Base-by-base conservation (phyloP, 768 basidiomycete species). In the Tephrocybe sp. region DNA sequence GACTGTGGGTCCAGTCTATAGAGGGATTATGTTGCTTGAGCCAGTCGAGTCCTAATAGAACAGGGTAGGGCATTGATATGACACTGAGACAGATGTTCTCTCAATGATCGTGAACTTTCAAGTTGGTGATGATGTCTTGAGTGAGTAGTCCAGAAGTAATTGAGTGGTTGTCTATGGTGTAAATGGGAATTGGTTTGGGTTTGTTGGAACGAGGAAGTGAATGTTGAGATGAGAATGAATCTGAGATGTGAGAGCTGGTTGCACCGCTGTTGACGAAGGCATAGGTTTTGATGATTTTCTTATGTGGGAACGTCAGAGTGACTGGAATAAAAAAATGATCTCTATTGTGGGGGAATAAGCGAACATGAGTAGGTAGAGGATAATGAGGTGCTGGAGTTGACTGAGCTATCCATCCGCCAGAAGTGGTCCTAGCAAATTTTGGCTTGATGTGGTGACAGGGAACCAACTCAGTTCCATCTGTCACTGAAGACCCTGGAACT, bases 91-190 rank as follows among this genome's bases (percentile, higher is more conserved):
- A 26, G 32, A 66, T 39, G 18, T 30, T 49, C 53, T 72, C 69
- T 1, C 52, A 46, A 41, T 74, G 72, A 27, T 57, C 30, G 21
- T 56, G 49, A 44, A 69, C 52, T 3, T 46, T 38, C 8, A 76
- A 35, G 4, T 55, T 30, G 13, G 66, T 49, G 6, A 71, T 51
- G 32, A 73, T 58, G 46, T 71, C 65, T 36, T 74, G 69, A 34
- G 70, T 73, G 38, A 74, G 62, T 8, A 70, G 54, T 12, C 74
- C 74, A 40, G 68, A 71, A 27, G 68, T 63, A 28, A 73, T 66
- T 9, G 69, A 72, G 39, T 65, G n/a, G n/a, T n/a, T n/a, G n/a
- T n/a, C n/a, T n/a, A n/a, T n/a, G n/a, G n/a, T n/a, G n/a, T n/a
- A n/a, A 58, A 51, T 72, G 60, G 51, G 67, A 27, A 67, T 48